phyloP scores from a whole-genome alignment of 2,329 filamentous ascomycete species.

The Metarhizium rileyi region DNA sequence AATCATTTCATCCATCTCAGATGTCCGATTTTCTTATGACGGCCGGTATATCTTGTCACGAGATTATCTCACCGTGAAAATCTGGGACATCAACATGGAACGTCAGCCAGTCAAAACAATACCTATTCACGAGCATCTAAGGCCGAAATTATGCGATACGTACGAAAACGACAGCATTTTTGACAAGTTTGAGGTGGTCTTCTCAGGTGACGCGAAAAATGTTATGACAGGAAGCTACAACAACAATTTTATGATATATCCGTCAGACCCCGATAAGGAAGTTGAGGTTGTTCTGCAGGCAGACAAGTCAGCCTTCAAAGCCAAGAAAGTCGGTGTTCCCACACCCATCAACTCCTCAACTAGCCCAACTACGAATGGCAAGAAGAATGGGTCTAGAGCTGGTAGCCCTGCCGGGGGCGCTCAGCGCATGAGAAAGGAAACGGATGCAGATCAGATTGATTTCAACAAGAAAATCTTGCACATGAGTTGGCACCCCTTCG shows the following conservation, averaged over 20 bases:
- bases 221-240: conserved; percentile 99
- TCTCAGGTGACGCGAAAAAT: conserved; percentile 95
- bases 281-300: conserved; percentile 95
- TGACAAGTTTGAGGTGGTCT: conserved; percentile 99
- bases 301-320: conserved; percentile 98
- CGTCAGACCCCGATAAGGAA: conserved; percentile 89
- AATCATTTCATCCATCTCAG: conserved; percentile 98
- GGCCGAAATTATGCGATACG: conserved; percentile 89
- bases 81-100: conserved; percentile 99
- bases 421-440: conserved; percentile 96
- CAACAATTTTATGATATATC: conserved; percentile 99
- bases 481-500: conserved; percentile 99
- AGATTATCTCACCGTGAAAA: conserved; percentile 98
- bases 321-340: conserved; percentile 97
- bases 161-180: conserved; percentile 99
- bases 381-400: conserved; percentile 82
- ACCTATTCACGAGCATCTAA: conserved; percentile 93
- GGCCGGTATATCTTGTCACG: conserved; percentile 94
- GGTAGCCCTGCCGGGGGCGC: conserved; percentile 72
- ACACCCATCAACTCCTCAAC: conserved; percentile 85
- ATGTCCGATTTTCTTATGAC: conserved; percentile 94
- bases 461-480: conserved; percentile 99
- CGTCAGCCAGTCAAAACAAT: conserved; percentile 96
- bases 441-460: conserved; percentile 97
- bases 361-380: conserved; percentile 64